phyloP scores from a whole-genome alignment of 345 rosid genomes.

The Hibiscus trionum region DNA sequence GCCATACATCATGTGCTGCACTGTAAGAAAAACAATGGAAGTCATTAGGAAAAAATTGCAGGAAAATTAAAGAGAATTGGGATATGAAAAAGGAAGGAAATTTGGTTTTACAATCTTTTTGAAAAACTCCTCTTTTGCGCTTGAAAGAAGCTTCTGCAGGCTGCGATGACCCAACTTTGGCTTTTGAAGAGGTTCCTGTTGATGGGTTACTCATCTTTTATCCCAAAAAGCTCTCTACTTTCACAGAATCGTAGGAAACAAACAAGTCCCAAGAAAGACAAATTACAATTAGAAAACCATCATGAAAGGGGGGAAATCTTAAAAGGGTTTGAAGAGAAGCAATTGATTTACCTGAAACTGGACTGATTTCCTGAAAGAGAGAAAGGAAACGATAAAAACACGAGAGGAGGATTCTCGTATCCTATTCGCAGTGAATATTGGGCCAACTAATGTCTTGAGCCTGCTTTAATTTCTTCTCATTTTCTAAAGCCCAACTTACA shows the following conservation, averaged over 20 bases:
- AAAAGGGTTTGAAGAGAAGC: neutral
- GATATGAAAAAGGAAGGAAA: neutral
- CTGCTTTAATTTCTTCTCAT: neutral
- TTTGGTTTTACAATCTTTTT: conserved; percentile 62
- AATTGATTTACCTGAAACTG: neutral
- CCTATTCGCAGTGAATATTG: neutral
- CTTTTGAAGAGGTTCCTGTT: conserved; percentile 43
- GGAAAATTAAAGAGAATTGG: neutral
- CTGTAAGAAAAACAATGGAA: conserved; percentile 24
- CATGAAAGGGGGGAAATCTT: neutral
- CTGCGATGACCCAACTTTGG: conserved; percentile 61
- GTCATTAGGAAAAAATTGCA: neutral
- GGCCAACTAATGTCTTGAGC: neutral
- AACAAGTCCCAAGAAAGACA: neutral
- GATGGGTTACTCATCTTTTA: conserved; percentile 33
- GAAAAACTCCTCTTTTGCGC: conserved; percentile 77
- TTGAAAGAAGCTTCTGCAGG: conserved; percentile 57
- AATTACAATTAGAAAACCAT: neutral
- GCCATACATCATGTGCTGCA: conserved; percentile 98
- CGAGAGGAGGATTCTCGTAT: neutral
- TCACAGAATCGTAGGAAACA: neutral
- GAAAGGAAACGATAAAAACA: neutral
- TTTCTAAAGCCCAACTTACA: neutral
- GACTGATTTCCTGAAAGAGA: neutral
- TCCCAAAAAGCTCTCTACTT: neutral